Evolutionary conservation across 2,329 filamentous ascomycete species (phyloP).

Genomic region (Fusarium redolens): DNA sequence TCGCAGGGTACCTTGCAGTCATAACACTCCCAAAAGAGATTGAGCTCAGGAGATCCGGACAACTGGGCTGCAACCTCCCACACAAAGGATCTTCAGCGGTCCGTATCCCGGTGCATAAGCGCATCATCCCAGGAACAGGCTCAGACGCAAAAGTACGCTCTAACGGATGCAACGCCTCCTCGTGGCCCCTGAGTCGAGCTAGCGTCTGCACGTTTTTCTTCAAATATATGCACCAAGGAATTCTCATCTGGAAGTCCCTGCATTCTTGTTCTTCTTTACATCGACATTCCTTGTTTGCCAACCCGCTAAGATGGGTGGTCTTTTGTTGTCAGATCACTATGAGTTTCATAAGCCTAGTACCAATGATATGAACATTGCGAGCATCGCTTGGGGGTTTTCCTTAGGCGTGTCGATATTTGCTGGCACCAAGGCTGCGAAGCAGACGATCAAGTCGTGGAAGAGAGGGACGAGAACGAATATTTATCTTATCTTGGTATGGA

Average conservation of each 20-base stretch:
- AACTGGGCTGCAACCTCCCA: background rate
- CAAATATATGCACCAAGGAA: constrained; percentile 21
- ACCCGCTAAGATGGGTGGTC: constrained; percentile 32
- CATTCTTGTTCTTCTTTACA: background rate
- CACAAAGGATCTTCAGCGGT: constrained; percentile 19
- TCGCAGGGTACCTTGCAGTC: background rate
- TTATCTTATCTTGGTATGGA: constrained; percentile 43
- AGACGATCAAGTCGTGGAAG: constrained; percentile 45
- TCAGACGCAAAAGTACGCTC: background rate
- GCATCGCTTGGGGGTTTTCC: constrained; percentile 45
- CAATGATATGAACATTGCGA: constrained; percentile 46
- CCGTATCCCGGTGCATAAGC: constrained; percentile 14
- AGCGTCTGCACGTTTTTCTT: constrained; percentile 1
- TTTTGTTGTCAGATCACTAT: constrained; percentile 39
- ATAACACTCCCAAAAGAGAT: background rate
- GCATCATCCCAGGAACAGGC: background rate
- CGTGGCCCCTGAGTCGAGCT: constrained; percentile 9
- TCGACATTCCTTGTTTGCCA: constrained; percentile 6
- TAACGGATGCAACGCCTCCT: background rate
- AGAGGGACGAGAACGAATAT: constrained; percentile 38
- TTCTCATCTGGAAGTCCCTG: background rate
- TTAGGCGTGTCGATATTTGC: constrained; percentile 44
- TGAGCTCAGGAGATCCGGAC: background rate
- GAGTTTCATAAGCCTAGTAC: constrained; percentile 28
- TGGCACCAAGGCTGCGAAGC: constrained; percentile 37